Percentiles rank a stretch among this genome's conserved stretches.
These are phyloP conservation scores for Teratosphaeria viscida DNA, from an alignment of 2,329 filamentous ascomycete genomes.

Conservation along the genomic window DNA sequence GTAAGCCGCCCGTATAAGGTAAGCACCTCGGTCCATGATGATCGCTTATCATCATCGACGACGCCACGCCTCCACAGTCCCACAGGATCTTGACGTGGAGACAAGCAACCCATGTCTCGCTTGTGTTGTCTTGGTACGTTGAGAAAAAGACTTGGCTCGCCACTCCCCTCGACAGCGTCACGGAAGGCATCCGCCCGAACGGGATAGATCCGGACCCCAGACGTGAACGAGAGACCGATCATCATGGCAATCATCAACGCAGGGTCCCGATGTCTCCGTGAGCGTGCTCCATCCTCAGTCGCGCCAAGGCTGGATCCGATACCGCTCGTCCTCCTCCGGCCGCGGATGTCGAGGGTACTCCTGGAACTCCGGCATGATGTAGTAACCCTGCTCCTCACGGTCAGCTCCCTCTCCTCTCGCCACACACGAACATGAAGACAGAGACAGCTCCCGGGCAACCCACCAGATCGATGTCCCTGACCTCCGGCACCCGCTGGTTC, in stretches of 20 bases:
- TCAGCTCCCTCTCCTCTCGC: background rate
- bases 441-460: background rate
- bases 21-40: background rate
- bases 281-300: background rate
- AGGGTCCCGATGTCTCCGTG: too few species aligned
- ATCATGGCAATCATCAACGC: too few species aligned
- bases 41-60: background rate
- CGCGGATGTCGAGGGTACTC: constrained; percentile 24
- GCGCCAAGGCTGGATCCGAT: constrained; percentile 25
- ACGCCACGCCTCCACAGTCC: background rate
- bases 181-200: too few species aligned
- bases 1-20: background rate
- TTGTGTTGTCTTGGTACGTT: background rate
- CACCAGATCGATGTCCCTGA: constrained; percentile 25
- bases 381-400: constrained; percentile 23
- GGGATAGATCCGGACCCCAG: too few species aligned
- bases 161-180: too few species aligned
- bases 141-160: background rate
- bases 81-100: background rate
- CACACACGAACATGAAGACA: too few species aligned
- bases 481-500: constrained; percentile 40
- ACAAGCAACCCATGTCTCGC: background rate
- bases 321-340: constrained; percentile 31
- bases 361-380: constrained; percentile 32
- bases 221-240: too few species aligned